Conservation (phyloP, 768 basidiomycete species). For the Suillus clintonianus region DNA sequence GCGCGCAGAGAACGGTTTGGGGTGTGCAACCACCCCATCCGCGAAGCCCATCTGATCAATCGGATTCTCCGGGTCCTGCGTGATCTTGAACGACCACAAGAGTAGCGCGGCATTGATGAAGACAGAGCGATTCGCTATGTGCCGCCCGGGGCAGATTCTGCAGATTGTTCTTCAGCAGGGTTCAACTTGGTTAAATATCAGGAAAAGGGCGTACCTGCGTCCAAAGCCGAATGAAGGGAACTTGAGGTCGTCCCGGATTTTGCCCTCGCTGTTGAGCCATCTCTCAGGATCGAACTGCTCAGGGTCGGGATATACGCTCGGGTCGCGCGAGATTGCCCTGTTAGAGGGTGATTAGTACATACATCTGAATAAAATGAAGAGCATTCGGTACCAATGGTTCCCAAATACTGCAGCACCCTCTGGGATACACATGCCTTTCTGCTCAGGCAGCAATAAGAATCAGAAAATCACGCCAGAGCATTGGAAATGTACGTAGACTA, state of each 20-base stretch:
- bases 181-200: neutral
- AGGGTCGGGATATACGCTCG: too few species aligned
- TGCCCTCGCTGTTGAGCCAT: too few species aligned
- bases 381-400: too few species aligned
- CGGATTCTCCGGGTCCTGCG: conserved; percentile 45
- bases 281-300: too few species aligned
- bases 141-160: conserved; percentile 65
- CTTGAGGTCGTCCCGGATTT: too few species aligned
- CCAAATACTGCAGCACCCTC: conserved; percentile 51
- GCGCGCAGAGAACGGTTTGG: conserved; percentile 56
- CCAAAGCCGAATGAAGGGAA: too few species aligned
- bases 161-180: neutral
- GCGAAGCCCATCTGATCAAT: too few species aligned
- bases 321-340: too few species aligned
- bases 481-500: conserved; percentile 50
- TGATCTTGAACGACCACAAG: conserved; percentile 68
- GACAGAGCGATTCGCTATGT: conserved; percentile 61
- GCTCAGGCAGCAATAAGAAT: conserved; percentile 1
- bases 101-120: conserved; percentile 66
- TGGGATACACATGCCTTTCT: conserved; percentile 47
- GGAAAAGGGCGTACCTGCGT: conserved; percentile 30
- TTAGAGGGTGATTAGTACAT: too few species aligned
- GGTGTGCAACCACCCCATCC: conserved; percentile 64
- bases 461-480: neutral
- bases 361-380: too few species aligned